These are phyloP conservation scores for Apiospora phragmitis DNA, from an alignment of 2,329 filamentous ascomycete genomes.

Conservation along the genomic window DNA sequence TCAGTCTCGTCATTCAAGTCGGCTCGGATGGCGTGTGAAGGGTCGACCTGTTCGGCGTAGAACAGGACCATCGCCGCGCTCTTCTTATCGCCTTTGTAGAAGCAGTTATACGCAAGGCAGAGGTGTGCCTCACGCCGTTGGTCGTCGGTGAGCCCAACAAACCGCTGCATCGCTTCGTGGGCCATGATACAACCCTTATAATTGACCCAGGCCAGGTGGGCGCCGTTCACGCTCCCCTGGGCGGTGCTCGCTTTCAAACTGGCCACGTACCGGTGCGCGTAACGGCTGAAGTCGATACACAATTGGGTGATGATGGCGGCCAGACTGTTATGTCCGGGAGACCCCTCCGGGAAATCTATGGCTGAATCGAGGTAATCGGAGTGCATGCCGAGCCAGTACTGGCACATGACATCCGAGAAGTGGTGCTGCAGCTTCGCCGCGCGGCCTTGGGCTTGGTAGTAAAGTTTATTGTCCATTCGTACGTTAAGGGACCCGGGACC, in stretches of 20 bases:
- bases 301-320: background rate
- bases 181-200: too few species aligned
- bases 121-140: background rate
- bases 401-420: background rate
- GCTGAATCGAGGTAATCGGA: background rate
- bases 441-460: background rate
- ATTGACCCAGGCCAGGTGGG: background rate
- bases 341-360: background rate
- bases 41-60: too few species aligned
- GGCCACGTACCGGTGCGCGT: background rate
- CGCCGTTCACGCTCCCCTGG: background rate
- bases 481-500: background rate
- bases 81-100: background rate
- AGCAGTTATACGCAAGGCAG: background rate
- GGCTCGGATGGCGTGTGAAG: background rate
- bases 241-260: background rate
- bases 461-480: background rate
- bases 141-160: background rate
- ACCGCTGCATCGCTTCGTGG: background rate
- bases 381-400: background rate
- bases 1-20: background rate
- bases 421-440: background rate
- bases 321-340: background rate
- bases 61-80: too few species aligned
- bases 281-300: background rate